Percentiles rank a stretch among this genome's conserved stretches.
Conservation (phyloP, 768 basidiomycete genomes). For the Amanita inopinata region DNA sequence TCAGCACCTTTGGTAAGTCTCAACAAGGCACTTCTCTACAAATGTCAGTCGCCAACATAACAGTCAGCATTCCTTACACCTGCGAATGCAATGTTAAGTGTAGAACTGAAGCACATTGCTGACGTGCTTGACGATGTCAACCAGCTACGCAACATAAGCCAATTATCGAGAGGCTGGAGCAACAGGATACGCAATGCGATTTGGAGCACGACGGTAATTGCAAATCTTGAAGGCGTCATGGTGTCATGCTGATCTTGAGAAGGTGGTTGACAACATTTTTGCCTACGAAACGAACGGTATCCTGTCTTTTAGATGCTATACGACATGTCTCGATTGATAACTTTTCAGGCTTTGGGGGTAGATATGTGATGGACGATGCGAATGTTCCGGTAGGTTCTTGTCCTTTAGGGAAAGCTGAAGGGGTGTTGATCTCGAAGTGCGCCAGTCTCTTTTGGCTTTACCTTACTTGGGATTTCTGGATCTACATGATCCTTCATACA, state of each 20-base stretch:
- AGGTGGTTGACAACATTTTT: slow-evolving; percentile 59
- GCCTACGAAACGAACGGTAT: slow-evolving; percentile 72
- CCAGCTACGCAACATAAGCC: slow-evolving; percentile 40
- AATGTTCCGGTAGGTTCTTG: slow-evolving; percentile 59
- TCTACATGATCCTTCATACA: slow-evolving; percentile 45
- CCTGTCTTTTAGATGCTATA: slow-evolving; percentile 1
- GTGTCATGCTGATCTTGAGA: not conserved
- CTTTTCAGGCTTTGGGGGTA: slow-evolving; percentile 47
- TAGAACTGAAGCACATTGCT: slow-evolving; percentile 56
- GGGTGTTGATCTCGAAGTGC: not conserved
- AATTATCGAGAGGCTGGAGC: slow-evolving; percentile 48
- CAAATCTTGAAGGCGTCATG: slow-evolving; percentile 1
- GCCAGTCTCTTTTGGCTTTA: slow-evolving; percentile 63
- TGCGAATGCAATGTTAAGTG: slow-evolving; percentile 77
- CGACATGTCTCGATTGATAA: not conserved
- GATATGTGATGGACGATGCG: slow-evolving; percentile 80
- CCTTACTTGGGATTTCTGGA: slow-evolving; percentile 74
- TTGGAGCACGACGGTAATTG: slow-evolving; percentile 47
- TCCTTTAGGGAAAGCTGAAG: not conserved
- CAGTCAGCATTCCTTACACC: slow-evolving; percentile 60
- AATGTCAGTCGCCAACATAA: not conserved
- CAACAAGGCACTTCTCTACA: slow-evolving; percentile 9
- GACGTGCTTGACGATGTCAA: slow-evolving; percentile 43
- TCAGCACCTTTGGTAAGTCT: slow-evolving; percentile 53
- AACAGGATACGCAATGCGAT: slow-evolving; percentile 48